phyloP scores from a whole-genome alignment of 345 rosid genomes.

The Pugionium cornutum region DNA sequence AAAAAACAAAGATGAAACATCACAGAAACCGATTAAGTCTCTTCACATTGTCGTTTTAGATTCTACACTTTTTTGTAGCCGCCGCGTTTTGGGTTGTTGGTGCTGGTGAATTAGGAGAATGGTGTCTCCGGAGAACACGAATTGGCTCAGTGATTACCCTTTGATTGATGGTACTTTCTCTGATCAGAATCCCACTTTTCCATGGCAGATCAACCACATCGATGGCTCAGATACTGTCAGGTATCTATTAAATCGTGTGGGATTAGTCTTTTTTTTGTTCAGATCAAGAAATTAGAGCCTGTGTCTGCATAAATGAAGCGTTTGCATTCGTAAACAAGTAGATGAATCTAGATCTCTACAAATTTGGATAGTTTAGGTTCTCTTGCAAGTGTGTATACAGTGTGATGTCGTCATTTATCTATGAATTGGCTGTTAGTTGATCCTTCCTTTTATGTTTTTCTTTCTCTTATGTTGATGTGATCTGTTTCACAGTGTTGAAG shows the following conservation, averaged over 20 bases:
- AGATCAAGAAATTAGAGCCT: not conserved
- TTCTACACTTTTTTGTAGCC: conserved; percentile 8
- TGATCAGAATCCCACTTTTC: conserved; percentile 43
- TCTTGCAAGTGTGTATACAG: not conserved
- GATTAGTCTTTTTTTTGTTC: not conserved
- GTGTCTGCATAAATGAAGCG: not conserved
- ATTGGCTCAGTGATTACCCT: conserved; percentile 64
- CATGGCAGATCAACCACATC: conserved; percentile 59
- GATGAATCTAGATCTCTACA: not conserved
- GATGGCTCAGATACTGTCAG: conserved; percentile 59
- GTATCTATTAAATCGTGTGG: conserved; percentile 33
- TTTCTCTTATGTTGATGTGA: conserved; percentile 18
- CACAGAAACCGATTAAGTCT: conserved; percentile 30
- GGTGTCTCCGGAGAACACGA: conserved; percentile 72
- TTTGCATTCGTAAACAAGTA: not conserved
- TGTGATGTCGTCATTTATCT: conserved; percentile 7
- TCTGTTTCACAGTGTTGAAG: conserved; percentile 55
- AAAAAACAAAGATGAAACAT: conserved; percentile 19
- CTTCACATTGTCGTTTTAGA: conserved; percentile 30
- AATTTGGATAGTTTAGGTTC: not conserved
- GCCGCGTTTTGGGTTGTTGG: conserved; percentile 23
- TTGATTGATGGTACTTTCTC: conserved; percentile 65
- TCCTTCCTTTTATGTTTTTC: not conserved
- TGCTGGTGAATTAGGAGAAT: conserved; percentile 40
- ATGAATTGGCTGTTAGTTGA: not conserved